Base-by-base conservation (phyloP, 2,329 filamentous ascomycete species). In the Gaeumannomyces tritici region DNA sequence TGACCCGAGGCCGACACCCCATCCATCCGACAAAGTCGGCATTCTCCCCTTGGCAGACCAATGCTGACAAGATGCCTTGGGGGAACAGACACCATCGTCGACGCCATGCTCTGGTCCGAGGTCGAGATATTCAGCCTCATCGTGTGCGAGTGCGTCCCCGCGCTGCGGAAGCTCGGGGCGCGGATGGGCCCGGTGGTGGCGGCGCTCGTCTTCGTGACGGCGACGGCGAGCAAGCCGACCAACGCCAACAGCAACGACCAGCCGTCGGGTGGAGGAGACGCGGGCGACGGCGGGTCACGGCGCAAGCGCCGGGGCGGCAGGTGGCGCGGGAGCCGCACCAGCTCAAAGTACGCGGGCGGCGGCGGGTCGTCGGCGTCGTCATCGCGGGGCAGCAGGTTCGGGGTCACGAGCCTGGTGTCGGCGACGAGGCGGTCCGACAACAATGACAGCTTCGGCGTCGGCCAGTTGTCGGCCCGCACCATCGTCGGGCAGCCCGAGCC, bases 101-200 rank as follows among this genome's bases (percentile, higher is more conserved):
- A 57, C 21, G 47, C 64, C 18, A 57, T 65, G 51, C 35, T 65
- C 26, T 65, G 64, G 64, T 62, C 62, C n/a, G 60, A 62, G 59
- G 56, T 57, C 27, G 64, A 65, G 62, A 24, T 64, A n/a, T 61
- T 54, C 27, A 33, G 61, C 29, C 61, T 65, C 2, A 57, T 65
- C 12, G 51, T 65, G 4, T 64, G 62, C 55, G 59, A 61, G 29
- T 65, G 64, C 59, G 54, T 64, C 24, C 64, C 64, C 12, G 57
- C 61, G 21, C 58, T 65, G 24, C 62, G 63, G 18, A 56, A 31
- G 9, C 42, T 60, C 24, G 42, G 28, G 29, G 26, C 54, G 59
- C 26, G 59, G 9, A 31, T 13, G 24, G 47, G 42, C 21, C 27
- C 59, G 12, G 4, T 26, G 6, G 27, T 28, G 21, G 18, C 27